These are phyloP conservation scores for Saturnispora hagleri DNA, from an alignment of 805 yeast genomes.

Conservation along the genomic window DNA sequence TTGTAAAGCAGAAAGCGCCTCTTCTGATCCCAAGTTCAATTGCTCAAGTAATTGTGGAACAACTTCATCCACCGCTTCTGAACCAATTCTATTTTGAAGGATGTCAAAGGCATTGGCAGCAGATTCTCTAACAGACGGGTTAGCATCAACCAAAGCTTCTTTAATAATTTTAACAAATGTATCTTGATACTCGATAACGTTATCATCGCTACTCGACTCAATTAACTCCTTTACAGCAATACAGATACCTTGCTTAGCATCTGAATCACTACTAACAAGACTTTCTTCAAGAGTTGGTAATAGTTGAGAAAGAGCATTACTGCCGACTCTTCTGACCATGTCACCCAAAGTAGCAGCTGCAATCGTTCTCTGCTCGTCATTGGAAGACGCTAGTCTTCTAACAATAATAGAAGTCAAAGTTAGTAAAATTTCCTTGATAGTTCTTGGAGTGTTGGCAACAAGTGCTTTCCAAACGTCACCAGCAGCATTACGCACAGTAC, in stretches of 20 bases:
- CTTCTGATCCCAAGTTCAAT: constrained; percentile 53
- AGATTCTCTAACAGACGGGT: constrained; percentile 71
- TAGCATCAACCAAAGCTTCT: constrained; percentile 67
- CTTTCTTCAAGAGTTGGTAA: constrained; percentile 76
- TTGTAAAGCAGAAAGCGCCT: constrained; percentile 79
- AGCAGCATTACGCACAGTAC: constrained; percentile 80
- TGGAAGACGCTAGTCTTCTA: constrained; percentile 72
- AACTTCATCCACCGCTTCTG: constrained; percentile 77
- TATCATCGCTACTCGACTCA: constrained; percentile 56
- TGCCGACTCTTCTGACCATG: constrained; percentile 87
- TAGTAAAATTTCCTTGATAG: constrained; percentile 86
- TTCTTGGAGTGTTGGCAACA: constrained; percentile 91
- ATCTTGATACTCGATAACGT: constrained; percentile 55
- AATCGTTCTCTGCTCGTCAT: constrained; percentile 68
- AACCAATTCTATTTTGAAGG: constrained; percentile 74
- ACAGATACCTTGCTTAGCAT: constrained; percentile 93
- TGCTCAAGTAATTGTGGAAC: constrained; percentile 72
- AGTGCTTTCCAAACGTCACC: constrained; percentile 95
- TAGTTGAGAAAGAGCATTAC: constrained; percentile 72
- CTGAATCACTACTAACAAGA: constrained; percentile 54
- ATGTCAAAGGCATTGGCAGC: constrained; percentile 90
- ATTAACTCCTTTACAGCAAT: constrained; percentile 83
- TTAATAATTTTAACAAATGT: constrained; percentile 68
- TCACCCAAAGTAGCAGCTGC: constrained; percentile 95
- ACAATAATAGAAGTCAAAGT: constrained; percentile 73